phyloP scores from a whole-genome alignment of 2,329 filamentous ascomycete species.

The Madurella fahalii region DNA sequence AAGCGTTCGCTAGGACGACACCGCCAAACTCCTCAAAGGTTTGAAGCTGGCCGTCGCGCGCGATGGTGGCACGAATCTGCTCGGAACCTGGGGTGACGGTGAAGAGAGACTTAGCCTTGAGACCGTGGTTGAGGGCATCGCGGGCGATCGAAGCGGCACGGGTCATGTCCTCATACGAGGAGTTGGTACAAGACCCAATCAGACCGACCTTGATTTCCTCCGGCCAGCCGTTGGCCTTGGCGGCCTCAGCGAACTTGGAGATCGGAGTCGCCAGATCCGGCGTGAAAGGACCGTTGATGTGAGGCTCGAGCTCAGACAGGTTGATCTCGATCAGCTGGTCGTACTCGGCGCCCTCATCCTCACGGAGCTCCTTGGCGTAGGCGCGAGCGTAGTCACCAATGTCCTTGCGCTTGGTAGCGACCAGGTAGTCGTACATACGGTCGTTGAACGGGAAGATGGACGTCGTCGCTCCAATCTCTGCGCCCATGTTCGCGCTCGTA shows the following conservation, averaged over 20 bases:
- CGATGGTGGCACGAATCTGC: constrained; percentile 92
- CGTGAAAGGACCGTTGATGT: constrained; percentile 98
- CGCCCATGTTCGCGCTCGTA: constrained; percentile 70
- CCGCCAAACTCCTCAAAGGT: constrained; percentile 97
- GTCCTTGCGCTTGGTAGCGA: constrained; percentile 80
- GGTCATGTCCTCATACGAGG: constrained; percentile 81
- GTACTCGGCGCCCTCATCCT: constrained; percentile 89
- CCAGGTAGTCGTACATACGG: constrained; percentile 93
- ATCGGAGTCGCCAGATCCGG: constrained; percentile 97
- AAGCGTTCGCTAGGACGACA: constrained; percentile 91
- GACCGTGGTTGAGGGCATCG: constrained; percentile 83
- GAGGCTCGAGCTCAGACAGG: constrained; percentile 88
- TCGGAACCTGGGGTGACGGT: constrained; percentile 95
- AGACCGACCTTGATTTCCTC: constrained; percentile 94
- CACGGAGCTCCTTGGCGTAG: constrained; percentile 80
- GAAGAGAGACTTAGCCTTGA: constrained; percentile 92
- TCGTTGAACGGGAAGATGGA: constrained; percentile 98
- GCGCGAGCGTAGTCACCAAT: constrained; percentile 86
- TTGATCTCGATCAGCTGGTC: constrained; percentile 96
- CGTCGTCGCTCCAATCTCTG: constrained; percentile 80
- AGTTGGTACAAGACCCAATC: constrained; percentile 98
- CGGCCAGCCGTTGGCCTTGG: constrained; percentile 93
- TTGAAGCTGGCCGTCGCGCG: constrained; percentile 82
- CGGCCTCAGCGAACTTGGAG: constrained; percentile 93
- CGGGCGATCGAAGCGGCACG: constrained; percentile 86